A percentile compares a stretch with the other conserved stretches of the same genome.
Conservation (phyloP, 768 basidiomycete species). For the Sarcomyxa edulis region DNA sequence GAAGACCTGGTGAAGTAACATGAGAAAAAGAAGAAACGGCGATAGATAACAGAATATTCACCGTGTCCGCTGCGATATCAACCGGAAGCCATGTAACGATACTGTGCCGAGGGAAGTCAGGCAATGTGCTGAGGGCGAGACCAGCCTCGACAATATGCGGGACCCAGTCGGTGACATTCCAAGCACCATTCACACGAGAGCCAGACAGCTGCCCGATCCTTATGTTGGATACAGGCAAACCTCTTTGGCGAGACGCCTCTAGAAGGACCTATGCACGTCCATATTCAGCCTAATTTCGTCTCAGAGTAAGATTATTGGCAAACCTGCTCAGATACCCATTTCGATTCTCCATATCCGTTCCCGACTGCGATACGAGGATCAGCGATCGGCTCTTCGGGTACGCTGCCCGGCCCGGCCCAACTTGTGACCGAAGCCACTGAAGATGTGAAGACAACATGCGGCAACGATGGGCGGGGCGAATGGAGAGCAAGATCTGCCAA, state of each 20-base stretch:
- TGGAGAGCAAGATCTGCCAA: neutral
- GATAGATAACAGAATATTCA: too few species aligned
- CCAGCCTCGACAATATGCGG: constrained; percentile 31
- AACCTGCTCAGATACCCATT: constrained; percentile 2
- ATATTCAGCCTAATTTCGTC: too few species aligned
- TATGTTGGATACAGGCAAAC: constrained; percentile 22
- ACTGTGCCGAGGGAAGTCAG: constrained; percentile 11
- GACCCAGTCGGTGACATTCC: constrained; percentile 41
- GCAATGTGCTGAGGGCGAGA: constrained; percentile 16
- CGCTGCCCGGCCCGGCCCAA: constrained; percentile 7
- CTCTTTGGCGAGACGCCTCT: too few species aligned
- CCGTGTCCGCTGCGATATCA: constrained; percentile 19
- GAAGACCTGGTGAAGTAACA: too few species aligned
- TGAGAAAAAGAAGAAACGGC: too few species aligned
- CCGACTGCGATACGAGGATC: neutral
- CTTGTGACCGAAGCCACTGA: constrained; percentile 21
- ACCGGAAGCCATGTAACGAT: constrained; percentile 25
- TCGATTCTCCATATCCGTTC: neutral
- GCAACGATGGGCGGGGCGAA: constrained; percentile 5
- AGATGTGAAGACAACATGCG: constrained; percentile 28
- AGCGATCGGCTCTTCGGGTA: constrained; percentile 9
- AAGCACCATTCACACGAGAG: constrained; percentile 30
- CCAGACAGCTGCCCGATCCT: constrained; percentile 40
- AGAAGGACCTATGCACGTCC: constrained; percentile 29
- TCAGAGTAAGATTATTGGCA: too few species aligned